Evolutionary conservation across 2,329 filamentous ascomycete genomes (phyloP).

Genomic region (Dothistroma pini): DNA sequence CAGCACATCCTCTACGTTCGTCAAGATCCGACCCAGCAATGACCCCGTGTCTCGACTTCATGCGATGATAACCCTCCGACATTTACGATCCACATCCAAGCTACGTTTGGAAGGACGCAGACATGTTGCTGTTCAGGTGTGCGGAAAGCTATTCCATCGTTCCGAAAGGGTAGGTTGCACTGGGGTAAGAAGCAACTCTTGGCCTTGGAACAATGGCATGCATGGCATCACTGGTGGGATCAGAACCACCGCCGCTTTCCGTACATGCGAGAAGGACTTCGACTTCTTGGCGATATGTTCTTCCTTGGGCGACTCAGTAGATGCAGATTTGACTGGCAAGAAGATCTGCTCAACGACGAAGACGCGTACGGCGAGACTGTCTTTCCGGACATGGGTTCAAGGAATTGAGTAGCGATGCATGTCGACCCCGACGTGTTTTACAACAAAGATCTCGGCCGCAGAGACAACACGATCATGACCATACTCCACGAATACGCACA

Average conservation of each 20-base stretch:
- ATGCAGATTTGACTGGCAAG: background rate
- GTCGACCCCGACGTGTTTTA: background rate
- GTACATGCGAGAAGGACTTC: background rate
- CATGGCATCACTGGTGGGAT: background rate
- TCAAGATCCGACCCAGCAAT: background rate
- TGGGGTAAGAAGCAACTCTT: background rate
- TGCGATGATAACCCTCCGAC: background rate
- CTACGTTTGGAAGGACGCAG: background rate
- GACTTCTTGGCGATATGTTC: background rate
- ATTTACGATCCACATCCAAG: background rate
- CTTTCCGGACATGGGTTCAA: background rate
- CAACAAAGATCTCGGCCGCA: background rate
- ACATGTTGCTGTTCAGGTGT: background rate
- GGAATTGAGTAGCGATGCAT: background rate
- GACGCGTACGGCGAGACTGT: background rate
- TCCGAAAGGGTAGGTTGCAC: background rate
- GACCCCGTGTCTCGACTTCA: background rate
- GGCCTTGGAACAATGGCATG: background rate
- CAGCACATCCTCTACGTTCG: background rate
- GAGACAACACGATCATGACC: background rate
- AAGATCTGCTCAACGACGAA: background rate
- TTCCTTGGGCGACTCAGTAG: background rate
- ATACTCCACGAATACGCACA: background rate
- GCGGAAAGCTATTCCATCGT: background rate
- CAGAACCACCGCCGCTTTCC: background rate